Evolutionary conservation across 768 basidiomycete species (phyloP).

Genomic region (Leccinum broughii): DNA sequence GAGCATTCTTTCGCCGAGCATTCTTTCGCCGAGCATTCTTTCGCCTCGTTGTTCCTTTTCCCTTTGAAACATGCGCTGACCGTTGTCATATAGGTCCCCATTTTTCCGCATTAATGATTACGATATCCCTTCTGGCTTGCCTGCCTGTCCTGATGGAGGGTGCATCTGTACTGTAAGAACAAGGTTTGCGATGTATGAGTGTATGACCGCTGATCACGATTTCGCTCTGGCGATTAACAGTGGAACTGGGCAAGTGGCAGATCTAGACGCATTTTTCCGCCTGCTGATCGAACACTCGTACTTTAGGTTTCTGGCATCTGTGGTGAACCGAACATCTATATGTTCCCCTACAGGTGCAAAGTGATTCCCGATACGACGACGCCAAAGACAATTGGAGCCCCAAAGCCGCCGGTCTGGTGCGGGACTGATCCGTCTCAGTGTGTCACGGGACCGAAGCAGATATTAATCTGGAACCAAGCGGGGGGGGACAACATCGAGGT

Average conservation of each 20-base stretch:
- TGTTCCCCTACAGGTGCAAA: slow-evolving; percentile 1
- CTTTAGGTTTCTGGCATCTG: slow-evolving; percentile 10
- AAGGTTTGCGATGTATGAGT: not conserved
- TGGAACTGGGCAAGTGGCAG: slow-evolving; percentile 8
- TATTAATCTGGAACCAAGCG: not conserved
- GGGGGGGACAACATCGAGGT: slow-evolving; percentile 11
- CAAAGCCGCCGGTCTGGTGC: slow-evolving; percentile 8
- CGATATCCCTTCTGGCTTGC: slow-evolving; percentile 7
- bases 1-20: no score
- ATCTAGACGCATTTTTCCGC: no score
- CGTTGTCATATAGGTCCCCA: slow-evolving; percentile 9
- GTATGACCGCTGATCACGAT: not conserved
- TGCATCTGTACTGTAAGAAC: slow-evolving; percentile 10
- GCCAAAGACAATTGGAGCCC: slow-evolving; percentile 7
- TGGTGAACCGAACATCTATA: slow-evolving; percentile 10
- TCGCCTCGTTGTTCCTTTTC: no score
- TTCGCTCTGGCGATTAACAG: not conserved
- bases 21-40: not conserved
- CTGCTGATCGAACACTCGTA: not conserved
- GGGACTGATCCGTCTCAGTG: slow-evolving; percentile 3
- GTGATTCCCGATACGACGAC: not conserved
- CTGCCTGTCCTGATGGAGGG: not conserved
- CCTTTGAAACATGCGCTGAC: not conserved
- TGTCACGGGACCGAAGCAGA: slow-evolving; percentile 14
- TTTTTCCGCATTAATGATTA: not conserved